These are phyloP conservation scores for Capsella bursapastoris DNA, from an alignment of 345 rosid species.

Conservation along the genomic window DNA sequence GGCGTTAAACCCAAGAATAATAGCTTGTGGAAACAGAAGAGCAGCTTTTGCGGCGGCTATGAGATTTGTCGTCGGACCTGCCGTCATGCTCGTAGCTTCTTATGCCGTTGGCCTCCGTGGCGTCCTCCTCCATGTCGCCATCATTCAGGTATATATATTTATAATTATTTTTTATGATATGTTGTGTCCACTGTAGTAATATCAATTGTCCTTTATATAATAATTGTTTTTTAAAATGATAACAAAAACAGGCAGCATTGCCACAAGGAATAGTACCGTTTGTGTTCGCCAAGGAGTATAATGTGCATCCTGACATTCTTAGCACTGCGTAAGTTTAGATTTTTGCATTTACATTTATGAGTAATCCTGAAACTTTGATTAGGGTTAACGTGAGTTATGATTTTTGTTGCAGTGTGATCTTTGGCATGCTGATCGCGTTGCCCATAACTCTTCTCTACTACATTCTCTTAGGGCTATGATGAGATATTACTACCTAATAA, in stretches of 20 bases:
- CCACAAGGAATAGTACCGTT: constrained; percentile 77
- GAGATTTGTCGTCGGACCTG: constrained; percentile 98
- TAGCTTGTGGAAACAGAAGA: constrained; percentile 95
- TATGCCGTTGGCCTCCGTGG: constrained; percentile 88
- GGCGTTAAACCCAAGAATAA: constrained; percentile 99
- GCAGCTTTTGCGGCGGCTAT: constrained; percentile 93
- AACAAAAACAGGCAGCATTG: constrained; percentile 62
- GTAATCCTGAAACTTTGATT: not conserved
- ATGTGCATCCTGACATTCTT: constrained; percentile 68
- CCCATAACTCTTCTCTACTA: constrained; percentile 96
- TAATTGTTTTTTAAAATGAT: not conserved
- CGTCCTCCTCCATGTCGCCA: constrained; percentile 85
- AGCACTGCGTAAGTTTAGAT: constrained; percentile 67
- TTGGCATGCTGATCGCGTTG: constrained; percentile 96
- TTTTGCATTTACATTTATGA: not conserved
- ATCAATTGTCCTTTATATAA: not conserved
- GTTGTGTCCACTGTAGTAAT: not conserved
- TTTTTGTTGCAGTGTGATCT: constrained; percentile 73
- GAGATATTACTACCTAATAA: constrained; percentile 1
- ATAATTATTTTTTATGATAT: not conserved
- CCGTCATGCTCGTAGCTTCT: constrained; percentile 97
- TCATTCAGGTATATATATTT: constrained; percentile 70
- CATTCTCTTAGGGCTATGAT: constrained; percentile 78
- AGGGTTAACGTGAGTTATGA: not conserved
- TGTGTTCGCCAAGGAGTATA: constrained; percentile 73